Evolutionary conservation across 2,329 filamentous ascomycete species (phyloP).

Genomic region (Harringtonia lauricola): DNA sequence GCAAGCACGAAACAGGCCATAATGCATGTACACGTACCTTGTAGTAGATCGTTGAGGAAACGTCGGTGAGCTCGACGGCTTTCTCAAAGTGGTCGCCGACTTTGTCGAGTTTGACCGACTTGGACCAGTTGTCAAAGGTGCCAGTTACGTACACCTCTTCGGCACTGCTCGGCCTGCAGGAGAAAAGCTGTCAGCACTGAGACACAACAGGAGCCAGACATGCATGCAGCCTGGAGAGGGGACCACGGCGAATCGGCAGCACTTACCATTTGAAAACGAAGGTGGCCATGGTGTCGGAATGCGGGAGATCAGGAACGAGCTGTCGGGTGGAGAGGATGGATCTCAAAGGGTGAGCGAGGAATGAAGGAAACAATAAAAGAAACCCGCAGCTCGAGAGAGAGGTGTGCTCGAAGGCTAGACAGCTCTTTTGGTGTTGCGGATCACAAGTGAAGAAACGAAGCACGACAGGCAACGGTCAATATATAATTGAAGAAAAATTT

Average conservation of each 20-base stretch:
- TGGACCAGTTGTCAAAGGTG: constrained; percentile 89
- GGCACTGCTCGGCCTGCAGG: constrained; percentile 66
- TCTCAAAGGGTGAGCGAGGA: too few species aligned
- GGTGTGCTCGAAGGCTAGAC: too few species aligned
- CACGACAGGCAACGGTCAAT: too few species aligned
- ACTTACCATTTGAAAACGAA: constrained; percentile 63
- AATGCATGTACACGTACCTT: constrained; percentile 64
- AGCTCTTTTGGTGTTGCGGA: too few species aligned
- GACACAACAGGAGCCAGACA: neutral
- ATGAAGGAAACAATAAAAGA: too few species aligned
- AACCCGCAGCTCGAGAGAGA: too few species aligned
- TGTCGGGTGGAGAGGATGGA: too few species aligned
- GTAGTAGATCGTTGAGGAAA: constrained; percentile 71
- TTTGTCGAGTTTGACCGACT: constrained; percentile 74
- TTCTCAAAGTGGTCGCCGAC: constrained; percentile 66
- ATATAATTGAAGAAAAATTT: too few species aligned
- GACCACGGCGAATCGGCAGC: neutral
- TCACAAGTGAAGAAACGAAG: too few species aligned
- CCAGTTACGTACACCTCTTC: constrained; percentile 89
- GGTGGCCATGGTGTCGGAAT: constrained; percentile 40
- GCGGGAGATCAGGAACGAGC: too few species aligned
- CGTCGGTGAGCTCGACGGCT: constrained; percentile 59
- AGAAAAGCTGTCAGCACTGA: neutral
- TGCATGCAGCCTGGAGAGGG: too few species aligned
- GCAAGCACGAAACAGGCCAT: neutral